Percentiles rank a stretch among this genome's conserved stretches.
phyloP scores from a whole-genome alignment of 257 asterid genomes.

The Solanum virginianum region DNA sequence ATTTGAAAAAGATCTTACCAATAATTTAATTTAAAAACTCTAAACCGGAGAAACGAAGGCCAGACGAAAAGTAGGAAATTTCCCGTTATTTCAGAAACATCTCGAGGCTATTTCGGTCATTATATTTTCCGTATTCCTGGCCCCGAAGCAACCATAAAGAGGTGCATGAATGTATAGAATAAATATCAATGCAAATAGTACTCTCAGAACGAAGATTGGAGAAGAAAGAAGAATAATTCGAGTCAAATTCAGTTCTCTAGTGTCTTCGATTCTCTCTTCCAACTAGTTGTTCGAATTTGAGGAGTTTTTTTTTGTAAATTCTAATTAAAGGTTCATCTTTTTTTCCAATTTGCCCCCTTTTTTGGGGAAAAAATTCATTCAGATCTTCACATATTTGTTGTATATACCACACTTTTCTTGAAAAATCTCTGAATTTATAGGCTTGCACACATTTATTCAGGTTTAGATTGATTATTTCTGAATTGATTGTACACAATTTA shows the following conservation, averaged over 20 bases:
- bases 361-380: neutral
- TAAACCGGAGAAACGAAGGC: neutral
- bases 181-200: neutral
- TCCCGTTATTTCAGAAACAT: conserved; percentile 17
- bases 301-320: neutral
- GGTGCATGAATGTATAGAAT: conserved; percentile 4
- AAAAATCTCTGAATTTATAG: neutral
- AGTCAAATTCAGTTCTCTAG: neutral
- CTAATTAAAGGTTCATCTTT: neutral
- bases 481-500: neutral
- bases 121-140: neutral
- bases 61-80: neutral
- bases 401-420: neutral
- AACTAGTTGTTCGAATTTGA: neutral
- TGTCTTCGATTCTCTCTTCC: neutral
- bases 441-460: neutral
- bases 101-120: conserved; percentile 28
- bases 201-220: neutral
- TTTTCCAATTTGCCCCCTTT: conserved; percentile 11
- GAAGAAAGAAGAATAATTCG: neutral
- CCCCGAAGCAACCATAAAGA: conserved; percentile 3
- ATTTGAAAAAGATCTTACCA: neutral
- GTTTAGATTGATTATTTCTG: neutral
- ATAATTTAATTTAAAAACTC: neutral
- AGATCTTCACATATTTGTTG: conserved; percentile 5